Evolutionary conservation across 2,329 filamentous ascomycete species (phyloP).

Genomic region (Nothophaeocryptopus gaeumannii): DNA sequence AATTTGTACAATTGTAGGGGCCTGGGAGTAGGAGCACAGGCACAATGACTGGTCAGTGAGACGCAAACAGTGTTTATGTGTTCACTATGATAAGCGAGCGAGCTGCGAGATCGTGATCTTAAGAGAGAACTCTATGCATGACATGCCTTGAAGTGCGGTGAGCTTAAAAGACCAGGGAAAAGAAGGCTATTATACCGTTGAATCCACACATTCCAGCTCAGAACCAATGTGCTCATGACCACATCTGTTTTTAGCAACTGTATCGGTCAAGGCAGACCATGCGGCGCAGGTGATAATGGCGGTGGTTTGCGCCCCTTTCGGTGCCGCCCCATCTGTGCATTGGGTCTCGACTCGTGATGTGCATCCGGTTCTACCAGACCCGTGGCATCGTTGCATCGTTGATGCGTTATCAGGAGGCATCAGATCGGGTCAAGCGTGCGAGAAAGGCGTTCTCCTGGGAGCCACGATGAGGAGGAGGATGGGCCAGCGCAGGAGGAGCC

Average conservation of each 20-base stretch:
- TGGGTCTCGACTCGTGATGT: not conserved
- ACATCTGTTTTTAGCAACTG: no score
- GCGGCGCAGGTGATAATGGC: not conserved
- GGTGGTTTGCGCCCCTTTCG: not conserved
- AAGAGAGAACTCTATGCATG: not conserved
- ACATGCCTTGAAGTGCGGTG: not conserved
- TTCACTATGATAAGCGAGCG: not conserved
- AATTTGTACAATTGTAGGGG: not conserved
- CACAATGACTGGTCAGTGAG: not conserved
- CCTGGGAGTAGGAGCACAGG: not conserved
- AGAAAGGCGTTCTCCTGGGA: not conserved
- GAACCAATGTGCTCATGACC: no score
- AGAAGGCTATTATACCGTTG: not conserved
- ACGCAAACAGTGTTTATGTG: not conserved
- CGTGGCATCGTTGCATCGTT: not conserved
- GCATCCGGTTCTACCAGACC: not conserved
- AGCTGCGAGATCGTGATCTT: not conserved
- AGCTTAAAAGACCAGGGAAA: not conserved
- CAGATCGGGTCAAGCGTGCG: not conserved
- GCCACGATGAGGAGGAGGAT: no score
- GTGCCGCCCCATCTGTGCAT: not conserved
- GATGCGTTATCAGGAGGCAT: not conserved
- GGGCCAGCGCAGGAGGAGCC: not conserved
- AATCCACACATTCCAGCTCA: constrained; percentile 1
- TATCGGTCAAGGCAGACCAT: constrained; percentile 1